These are phyloP conservation scores for Phlebiopsis gigantea DNA, from an alignment of 768 basidiomycete genomes.

Conservation along the genomic window DNA sequence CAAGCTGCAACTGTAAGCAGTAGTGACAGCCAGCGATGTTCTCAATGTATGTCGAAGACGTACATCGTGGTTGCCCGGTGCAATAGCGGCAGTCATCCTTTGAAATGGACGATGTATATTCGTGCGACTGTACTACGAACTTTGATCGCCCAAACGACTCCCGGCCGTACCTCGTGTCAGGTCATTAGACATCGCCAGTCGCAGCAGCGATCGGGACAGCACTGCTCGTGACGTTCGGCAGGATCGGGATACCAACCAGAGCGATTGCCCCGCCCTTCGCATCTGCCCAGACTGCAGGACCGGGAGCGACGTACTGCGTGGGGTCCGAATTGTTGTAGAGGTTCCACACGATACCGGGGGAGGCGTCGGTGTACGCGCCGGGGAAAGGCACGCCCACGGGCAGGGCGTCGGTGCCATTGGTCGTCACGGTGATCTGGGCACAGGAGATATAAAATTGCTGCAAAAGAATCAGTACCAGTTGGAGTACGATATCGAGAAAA, in stretches of 20 bases:
- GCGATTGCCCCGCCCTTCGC: slow-evolving; percentile 6
- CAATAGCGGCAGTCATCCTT: too few relatives aligned
- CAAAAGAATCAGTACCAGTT: not conserved
- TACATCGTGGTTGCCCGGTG: too few relatives aligned
- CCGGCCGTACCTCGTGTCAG: not conserved
- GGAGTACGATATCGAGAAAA: not conserved
- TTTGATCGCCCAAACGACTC: not conserved
- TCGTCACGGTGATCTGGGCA: not conserved
- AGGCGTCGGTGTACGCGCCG: slow-evolving; percentile 10
- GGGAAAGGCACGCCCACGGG: slow-evolving; percentile 10
- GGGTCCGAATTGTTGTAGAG: slow-evolving; percentile 6
- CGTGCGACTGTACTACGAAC: not conserved
- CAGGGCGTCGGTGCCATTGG: not conserved
- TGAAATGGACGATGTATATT: not conserved
- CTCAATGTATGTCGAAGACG: too few relatives aligned
- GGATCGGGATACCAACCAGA: slow-evolving; percentile 1
- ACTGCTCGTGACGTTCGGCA: slow-evolving; percentile 3
- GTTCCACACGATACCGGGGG: slow-evolving; percentile 11
- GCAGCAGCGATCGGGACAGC: not conserved
- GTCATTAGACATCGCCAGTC: not conserved
- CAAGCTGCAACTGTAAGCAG: too few relatives aligned
- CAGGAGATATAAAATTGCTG: not conserved
- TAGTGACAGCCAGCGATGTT: too few relatives aligned
- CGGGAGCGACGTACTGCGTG: slow-evolving; percentile 7
- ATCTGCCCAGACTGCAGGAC: slow-evolving; percentile 7